Base-by-base conservation (phyloP, 305 asterid species). In the Fraxinus albicans region DNA sequence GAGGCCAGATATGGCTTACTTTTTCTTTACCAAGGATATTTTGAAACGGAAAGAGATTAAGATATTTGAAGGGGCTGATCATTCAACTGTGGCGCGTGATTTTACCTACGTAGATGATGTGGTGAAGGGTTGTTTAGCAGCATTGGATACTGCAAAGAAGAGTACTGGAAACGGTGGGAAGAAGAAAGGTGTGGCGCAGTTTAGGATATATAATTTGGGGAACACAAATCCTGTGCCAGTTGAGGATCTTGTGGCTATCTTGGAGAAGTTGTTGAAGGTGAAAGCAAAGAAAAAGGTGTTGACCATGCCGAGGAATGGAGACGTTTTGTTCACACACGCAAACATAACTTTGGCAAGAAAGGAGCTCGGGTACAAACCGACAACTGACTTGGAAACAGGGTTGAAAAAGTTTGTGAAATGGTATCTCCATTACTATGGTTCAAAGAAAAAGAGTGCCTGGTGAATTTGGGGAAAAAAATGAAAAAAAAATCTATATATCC, bases 1-100 rank as follows among this genome's bases (percentile, higher is more conserved):
- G 2, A 85, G 98, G 84, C 98, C 98, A 0, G 98, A 94, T 31
- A 94, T 94, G 98, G 97, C 97, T 1, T 94, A 94, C 77, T 94
- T 86, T 73, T 91, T 90, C 91, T 94, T 94, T 55, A 94, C 98
- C 0, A 94, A 86, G 82, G 96, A 94, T 85, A 94, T 94, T 15
- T 77, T 93, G 77, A 87, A 88, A 76, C 91, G 98, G n/a, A 94
- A 94, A 63, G 93, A 88, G 88, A 94, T 94, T 10, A 91, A 84
- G 88, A 89, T 93, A 1, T 94, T 87, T 23, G 95, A 93, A 80
- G 95, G 94, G 34, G 80, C 86, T 70, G 80, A 91, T 88, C 97
- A 91, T 73, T 89, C 90, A 2, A 90, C 92, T 5, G 97, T 94
- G 38, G 98, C 96, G 0, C 84, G 98, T 38, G 98, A 94, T 75